phyloP scores from a whole-genome alignment of 352 stramenopile species.

The Phytophthora kernoviae region DNA sequence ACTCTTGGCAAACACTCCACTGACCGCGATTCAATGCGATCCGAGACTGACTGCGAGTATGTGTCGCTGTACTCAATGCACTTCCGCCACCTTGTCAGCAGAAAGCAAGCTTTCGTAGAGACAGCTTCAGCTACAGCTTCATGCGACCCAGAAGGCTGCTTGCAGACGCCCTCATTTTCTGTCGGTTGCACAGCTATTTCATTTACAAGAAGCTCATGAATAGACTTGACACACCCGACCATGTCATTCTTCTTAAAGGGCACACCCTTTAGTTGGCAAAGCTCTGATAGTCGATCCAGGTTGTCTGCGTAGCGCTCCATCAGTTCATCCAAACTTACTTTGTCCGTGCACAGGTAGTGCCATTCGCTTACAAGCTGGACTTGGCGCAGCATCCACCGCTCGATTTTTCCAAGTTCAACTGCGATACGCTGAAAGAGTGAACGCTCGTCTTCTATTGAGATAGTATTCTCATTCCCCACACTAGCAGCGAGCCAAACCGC shows the following conservation, averaged over 20 bases:
- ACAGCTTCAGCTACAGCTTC: constrained; percentile 37
- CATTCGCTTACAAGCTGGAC: constrained; percentile 74
- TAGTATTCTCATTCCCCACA: background rate
- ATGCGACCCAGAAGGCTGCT: constrained; percentile 26
- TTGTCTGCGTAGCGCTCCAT: constrained; percentile 63
- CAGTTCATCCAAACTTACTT: constrained; percentile 46
- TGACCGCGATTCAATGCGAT: constrained; percentile 2
- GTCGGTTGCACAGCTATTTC: constrained; percentile 14
- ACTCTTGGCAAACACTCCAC: constrained; percentile 16
- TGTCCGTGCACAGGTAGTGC: constrained; percentile 50
- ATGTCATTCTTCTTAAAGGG: constrained; percentile 41
- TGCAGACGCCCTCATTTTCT: background rate
- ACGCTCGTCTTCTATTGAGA: constrained; percentile 11
- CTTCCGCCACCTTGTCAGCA: constrained; percentile 36
- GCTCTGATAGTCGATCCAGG: constrained; percentile 45
- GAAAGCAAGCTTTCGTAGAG: constrained; percentile 32
- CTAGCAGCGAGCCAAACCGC: constrained; percentile 12
- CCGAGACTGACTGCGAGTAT: constrained; percentile 9
- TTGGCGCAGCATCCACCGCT: constrained; percentile 69
- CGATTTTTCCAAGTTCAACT: constrained; percentile 43
- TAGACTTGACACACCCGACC: constrained; percentile 38
- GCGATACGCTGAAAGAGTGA: constrained; percentile 37
- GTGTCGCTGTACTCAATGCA: constrained; percentile 10
- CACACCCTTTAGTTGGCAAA: constrained; percentile 56
- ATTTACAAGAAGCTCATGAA: constrained; percentile 37